These are phyloP conservation scores for Tuber microsphaerosporum DNA, from an alignment of 495 filamentous ascomycete genomes.

Conservation along the genomic window DNA sequence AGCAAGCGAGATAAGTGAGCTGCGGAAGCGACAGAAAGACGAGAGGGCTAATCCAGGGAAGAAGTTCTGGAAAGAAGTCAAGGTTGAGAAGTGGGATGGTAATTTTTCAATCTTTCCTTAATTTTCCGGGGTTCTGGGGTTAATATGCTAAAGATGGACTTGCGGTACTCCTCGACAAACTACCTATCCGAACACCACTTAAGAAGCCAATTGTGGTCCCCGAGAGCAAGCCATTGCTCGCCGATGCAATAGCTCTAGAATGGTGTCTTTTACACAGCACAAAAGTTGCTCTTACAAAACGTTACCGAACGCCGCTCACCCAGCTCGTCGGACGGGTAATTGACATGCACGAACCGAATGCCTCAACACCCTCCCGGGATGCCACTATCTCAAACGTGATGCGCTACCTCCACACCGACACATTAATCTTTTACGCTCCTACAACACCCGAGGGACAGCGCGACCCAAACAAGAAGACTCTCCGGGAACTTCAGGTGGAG, in stretches of 20 bases:
- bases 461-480: conserved; percentile 46
- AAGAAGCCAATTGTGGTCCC: conserved; percentile 69
- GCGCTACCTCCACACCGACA: conserved; percentile 86
- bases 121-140: neutral
- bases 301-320: conserved; percentile 84
- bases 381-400: conserved; percentile 61
- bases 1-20: conserved; percentile 46
- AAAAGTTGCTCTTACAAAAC: conserved; percentile 64
- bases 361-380: conserved; percentile 45
- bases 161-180: conserved; percentile 69
- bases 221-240: conserved; percentile 66
- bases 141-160: conserved; percentile 50
- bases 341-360: conserved; percentile 55
- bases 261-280: conserved; percentile 79
- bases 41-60: conserved; percentile 53
- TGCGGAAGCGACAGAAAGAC: conserved; percentile 46
- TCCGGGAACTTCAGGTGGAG: conserved; percentile 66
- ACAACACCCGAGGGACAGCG: conserved; percentile 48
- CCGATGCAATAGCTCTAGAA: conserved; percentile 78
- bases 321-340: conserved; percentile 70
- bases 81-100: conserved; percentile 55
- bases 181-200: conserved; percentile 66
- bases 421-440: conserved; percentile 85
- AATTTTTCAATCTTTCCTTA: conserved; percentile 18
- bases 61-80: conserved; percentile 78